Evolutionary conservation across 208 protist species (phyloP).

Genomic region (Lotmaria passim): DNA sequence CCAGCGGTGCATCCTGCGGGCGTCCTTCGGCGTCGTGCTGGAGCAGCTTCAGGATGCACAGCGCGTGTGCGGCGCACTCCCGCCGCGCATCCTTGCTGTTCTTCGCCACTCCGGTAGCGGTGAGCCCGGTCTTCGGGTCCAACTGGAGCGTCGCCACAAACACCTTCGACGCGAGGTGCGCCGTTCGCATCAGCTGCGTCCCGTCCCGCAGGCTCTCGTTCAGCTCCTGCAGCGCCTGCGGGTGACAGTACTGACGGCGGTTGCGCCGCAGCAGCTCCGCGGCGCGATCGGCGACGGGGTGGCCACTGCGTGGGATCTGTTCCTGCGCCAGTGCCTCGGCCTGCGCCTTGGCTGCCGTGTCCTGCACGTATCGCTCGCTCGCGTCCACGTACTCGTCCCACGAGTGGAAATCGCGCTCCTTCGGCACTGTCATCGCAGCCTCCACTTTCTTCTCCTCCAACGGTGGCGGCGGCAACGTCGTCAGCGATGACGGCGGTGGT

Average conservation of each 20-base stretch:
- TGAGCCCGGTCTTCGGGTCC: conserved; percentile 39
- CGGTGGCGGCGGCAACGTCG: conserved; percentile 6
- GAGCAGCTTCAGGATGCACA: conserved; percentile 48
- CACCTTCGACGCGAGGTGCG: conserved; percentile 32
- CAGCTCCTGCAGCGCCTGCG: conserved; percentile 47
- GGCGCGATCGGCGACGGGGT: conserved; percentile 62
- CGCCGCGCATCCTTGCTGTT: conserved; percentile 56
- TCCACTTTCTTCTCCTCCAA: conserved; percentile 22
- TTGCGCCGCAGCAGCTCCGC: conserved; percentile 39
- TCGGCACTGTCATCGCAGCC: conserved; percentile 8
- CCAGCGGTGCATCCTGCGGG: neutral
- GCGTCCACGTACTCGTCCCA: conserved; percentile 58
- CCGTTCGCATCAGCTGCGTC: conserved; percentile 39
- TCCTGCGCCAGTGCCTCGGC: conserved; percentile 28
- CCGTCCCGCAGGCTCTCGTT: conserved; percentile 47
- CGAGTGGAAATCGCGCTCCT: conserved; percentile 23
- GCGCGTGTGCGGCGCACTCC: conserved; percentile 70
- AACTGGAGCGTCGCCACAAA: conserved; percentile 61
- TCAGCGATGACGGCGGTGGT: neutral
- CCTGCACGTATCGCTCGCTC: conserved; percentile 41
- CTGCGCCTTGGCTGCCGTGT: conserved; percentile 4
- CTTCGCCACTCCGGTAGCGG: conserved; percentile 55
- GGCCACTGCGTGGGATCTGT: conserved; percentile 44
- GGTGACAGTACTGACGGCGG: conserved; percentile 11
- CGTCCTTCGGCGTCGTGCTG: conserved; percentile 12